These are phyloP conservation scores for Houttuynia cordata DNA, from an alignment of 164 flowering plant genomes.

Conservation along the genomic window DNA sequence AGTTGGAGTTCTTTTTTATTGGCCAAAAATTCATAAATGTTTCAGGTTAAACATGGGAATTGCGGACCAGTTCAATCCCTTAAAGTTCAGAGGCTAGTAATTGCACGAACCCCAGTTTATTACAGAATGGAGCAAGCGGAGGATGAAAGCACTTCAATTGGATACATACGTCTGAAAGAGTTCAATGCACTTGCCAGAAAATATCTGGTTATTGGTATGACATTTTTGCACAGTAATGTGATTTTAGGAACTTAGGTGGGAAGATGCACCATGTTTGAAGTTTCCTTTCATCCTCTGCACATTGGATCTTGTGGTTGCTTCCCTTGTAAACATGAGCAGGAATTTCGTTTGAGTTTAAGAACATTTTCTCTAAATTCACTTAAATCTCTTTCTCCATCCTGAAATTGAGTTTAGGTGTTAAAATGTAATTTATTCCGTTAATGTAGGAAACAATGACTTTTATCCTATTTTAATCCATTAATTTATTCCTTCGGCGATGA, in stretches of 20 bases:
- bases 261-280: background rate
- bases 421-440: too few species aligned
- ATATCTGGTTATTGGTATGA: conserved; percentile 73
- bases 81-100: conserved; percentile 62
- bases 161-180: conserved; percentile 88
- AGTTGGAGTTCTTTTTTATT: conserved; percentile 50
- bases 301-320: background rate
- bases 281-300: background rate
- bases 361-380: background rate
- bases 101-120: conserved; percentile 82
- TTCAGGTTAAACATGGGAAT: conserved; percentile 80
- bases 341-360: background rate
- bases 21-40: background rate
- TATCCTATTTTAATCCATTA: background rate
- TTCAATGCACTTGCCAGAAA: conserved; percentile 96
- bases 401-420: too few species aligned
- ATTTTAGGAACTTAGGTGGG: too few species aligned
- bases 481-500: conserved; percentile 61
- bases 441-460: too few species aligned
- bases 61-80: conserved; percentile 75
- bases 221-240: background rate
- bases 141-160: conserved; percentile 51
- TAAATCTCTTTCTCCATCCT: too few species aligned
- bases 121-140: conserved; percentile 66
- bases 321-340: background rate